Base-by-base conservation (phyloP, 2,329 filamentous ascomycete genomes). In the Aspergillus phoenicis region DNA sequence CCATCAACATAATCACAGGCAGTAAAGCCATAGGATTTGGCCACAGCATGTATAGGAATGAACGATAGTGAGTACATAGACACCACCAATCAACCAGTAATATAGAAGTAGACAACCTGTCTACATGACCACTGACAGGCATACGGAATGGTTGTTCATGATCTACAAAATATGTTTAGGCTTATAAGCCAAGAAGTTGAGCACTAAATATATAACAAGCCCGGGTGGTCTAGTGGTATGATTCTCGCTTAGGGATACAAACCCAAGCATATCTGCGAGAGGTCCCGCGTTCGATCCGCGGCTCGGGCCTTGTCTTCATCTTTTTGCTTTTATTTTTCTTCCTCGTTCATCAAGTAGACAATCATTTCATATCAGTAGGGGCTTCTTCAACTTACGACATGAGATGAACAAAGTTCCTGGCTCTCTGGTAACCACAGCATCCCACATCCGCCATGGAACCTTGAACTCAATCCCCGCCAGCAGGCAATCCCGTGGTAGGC, bases 211-310 rank as follows among this genome's bases (percentile, higher is more conserved):
- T 45, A 55, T 51, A 60, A 55, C 39, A 60, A 60, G 58, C 58
- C 58, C 52, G 58, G 58, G 54, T 57, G 53, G 51, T 53, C 55
- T 57, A 53, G 39, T 61, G 55, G 55, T 61, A 58, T 55, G 51
- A 58, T 57, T 61, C 49, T 51, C 56, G 51, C 55, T 55, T 58
- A 57, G 52, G 49, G 43, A 43, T 61, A 56, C 39, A 52, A 51
- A 53, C 54, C 48, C 54, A 58, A 58, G 54, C 49, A 54, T 58
- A 58, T 61, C 49, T 61, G 54, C 54, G 54, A 61, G 59, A 61
- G 48, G 59, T 61, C 59, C 54, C 59, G 54, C 59, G 47, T 61
- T 60, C 58, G 58, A 60, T 57, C 54, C 54, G 54, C 49, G 59
- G 59, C 54, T 61, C 54, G 59, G 59, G 59, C 59, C 59, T 58